Evolutionary conservation across 2,329 filamentous ascomycete species (phyloP), one percentile per base, ranked within the genome.

Genomic region (Podosphaera xanthii): DNA sequence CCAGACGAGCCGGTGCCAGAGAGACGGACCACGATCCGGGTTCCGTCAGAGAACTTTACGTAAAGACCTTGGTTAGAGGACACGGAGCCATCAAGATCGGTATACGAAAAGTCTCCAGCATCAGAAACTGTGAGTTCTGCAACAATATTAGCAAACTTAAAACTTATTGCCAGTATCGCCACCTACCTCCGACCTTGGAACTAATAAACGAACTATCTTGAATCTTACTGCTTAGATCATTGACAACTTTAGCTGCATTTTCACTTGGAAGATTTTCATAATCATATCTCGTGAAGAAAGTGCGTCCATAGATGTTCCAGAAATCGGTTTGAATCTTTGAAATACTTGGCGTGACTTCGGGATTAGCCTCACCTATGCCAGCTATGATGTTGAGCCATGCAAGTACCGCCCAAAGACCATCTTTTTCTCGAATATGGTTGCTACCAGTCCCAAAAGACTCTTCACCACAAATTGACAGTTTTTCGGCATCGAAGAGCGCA

Each of bases 371-470:
- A 64, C 90, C 90, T 55, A 97, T 82, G 64, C 87, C 91, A 62
- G 92, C 92, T 67, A 98, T 94, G 72, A 98, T 95, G 77, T 98
- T 98, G 67, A 98, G 76, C 92, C 92, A 98, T 38, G 92, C 92
- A 59, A 96, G 86, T 62, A 98, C 81, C 61, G 92, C 92, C 92
- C 92, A 98, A 49, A 98, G 80, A 62, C 92, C 92, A 69, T 98
- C 92, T 80, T 98, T 98, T 77, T 98, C 92, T 66, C 92, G 88
- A 69, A 98, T 95, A 74, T 98, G 92, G 77, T 98, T 96, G 73
- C 87, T 94, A 46, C 92, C 92, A 9, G 92, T 98, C 65, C 92
- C 92, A 72, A 98, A 98, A 64, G 86, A 92, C 78, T 98, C 92
- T 74, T 98, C 92, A 61, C 92, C 92, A 70, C 92, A 98, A 71